Base-by-base conservation (phyloP, 164 flowering plant species). In the Macadamia tetraphylla region DNA sequence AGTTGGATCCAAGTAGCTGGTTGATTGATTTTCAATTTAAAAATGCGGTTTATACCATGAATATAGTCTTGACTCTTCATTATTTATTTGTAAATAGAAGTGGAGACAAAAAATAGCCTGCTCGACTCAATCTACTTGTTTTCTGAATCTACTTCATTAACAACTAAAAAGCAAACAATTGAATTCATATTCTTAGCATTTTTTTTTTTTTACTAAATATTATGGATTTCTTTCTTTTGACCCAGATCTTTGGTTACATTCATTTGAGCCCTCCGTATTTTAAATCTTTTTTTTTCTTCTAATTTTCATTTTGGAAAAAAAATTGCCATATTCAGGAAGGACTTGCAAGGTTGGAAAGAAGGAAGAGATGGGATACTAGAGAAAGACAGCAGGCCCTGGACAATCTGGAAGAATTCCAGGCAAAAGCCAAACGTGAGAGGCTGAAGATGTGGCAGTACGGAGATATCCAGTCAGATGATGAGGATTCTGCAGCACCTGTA, bases 361-460 rank as follows among this genome's bases (percentile, higher is more conserved):
- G 81, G 77, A 88, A 75, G 77, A 89, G 79, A 73, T 89, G 91
- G 92, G 99, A 88, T 44, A 43, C 81, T 3, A 85, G 68, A 70
- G 97, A 92, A 13, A 88, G 84, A 69, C 82, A 83, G 73, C 42
- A 71, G 6, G 87, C 87, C 62, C 72, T 90, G 40, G 97, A 89
- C 42, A 86, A 81, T 56, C 65, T 95, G 79, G 96, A 95, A 70
- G 84, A 81, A 58, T 77, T 79, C 79, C 91, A 92, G 76, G 83
- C 73, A 48, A 88, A 88, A 60, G 98, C 99, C 0, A 73, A 72
- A 69, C 71, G 71, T 12, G 75, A 60, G 52, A 85, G 97, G 78
- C 79, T 69, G 15, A 83, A 87, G 44, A 92, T 92, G 79, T 95
- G 99, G 99, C 84, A 86, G 74, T 92, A 92, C 60, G 99, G 99